Base-by-base conservation (phyloP, 139 green algal genomes). In the Tetradesmus obliquus region DNA sequence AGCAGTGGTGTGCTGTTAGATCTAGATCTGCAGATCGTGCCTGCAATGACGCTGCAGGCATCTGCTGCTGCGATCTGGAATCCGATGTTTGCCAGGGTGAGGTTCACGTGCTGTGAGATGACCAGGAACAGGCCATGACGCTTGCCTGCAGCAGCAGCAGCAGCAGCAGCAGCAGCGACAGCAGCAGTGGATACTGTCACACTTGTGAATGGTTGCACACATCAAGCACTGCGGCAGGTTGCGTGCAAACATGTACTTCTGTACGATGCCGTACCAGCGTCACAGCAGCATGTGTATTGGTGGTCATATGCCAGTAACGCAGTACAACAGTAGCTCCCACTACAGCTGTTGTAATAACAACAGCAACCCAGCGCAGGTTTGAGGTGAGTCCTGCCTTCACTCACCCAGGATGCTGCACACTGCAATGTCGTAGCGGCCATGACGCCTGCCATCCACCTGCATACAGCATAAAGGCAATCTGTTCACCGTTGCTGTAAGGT, bases 41-140 rank as follows among this genome's bases (percentile, higher is more conserved):
- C 5, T 2, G 57, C 83, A 57, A 79, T 76, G 22, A n/a, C 17
- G 12, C 12, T 15, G 51, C 32, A 22, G 6, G 83, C 57, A 20
- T 57, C 83, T 79, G 83, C 83, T 79, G 83, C 55, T 55, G 83
- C 83, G 1, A 79, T 55, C 10, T 88, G 83, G 57, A 58, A 88
- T 5, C 83, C 83, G 8, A 88, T 55, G 57, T 88, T 88, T 12
- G 83, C 83, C 6, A 88, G 10, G 0, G 66, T 22, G 3, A 88
- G 2, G 83, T 88, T 88, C 57, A 88, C 20, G 54, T 88, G 55
- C n/a, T 76, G 83, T 2, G 83, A 88, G 2, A 32, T 54, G 2
- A 24, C 55, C 20, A 88, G 2, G 83, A 88, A 88, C 2, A n/a
- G 13, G n/a, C n/a, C 4, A n/a, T 88, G 83, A 0, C 24, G 66